phyloP scores from a whole-genome alignment of 2,329 filamentous ascomycete species.

The Penicillium aurantiogriseum region DNA sequence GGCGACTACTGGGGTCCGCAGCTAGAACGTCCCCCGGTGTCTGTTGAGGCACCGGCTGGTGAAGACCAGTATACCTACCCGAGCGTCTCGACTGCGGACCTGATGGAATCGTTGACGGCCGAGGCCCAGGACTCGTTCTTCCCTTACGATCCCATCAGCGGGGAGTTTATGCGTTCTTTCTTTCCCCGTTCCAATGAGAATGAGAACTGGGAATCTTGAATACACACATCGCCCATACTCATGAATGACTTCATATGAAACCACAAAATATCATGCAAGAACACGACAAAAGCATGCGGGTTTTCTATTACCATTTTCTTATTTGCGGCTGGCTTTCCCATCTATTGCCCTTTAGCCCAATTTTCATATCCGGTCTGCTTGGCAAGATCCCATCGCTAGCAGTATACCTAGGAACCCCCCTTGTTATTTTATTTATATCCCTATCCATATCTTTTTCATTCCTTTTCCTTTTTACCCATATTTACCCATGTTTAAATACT shows the following conservation, averaged over 20 bases:
- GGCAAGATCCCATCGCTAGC: not conserved
- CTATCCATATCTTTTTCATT: too few species aligned
- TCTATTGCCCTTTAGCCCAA: not conserved
- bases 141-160: conserved; percentile 41
- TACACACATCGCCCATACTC: not conserved
- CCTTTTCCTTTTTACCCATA: not conserved
- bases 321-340: not conserved
- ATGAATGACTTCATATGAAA: not conserved
- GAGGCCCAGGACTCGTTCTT: conserved; percentile 33
- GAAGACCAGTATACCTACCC: conserved; percentile 8
- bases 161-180: conserved; percentile 42
- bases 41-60: conserved; percentile 8
- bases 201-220: conserved; percentile 23
- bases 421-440: not conserved
- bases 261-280: not conserved
- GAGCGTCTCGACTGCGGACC: conserved; percentile 12
- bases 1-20: conserved; percentile 14
- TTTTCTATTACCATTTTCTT: not conserved
- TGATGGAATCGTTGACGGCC: conserved; percentile 6
- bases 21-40: conserved; percentile 6
- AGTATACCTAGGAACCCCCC: not conserved
- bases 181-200: conserved; percentile 33
- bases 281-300: not conserved
- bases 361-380: not conserved
- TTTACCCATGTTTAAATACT: not conserved